These are phyloP conservation scores for Boechera stricta DNA, from an alignment of 345 rosid genomes.

Conservation along the genomic window DNA sequence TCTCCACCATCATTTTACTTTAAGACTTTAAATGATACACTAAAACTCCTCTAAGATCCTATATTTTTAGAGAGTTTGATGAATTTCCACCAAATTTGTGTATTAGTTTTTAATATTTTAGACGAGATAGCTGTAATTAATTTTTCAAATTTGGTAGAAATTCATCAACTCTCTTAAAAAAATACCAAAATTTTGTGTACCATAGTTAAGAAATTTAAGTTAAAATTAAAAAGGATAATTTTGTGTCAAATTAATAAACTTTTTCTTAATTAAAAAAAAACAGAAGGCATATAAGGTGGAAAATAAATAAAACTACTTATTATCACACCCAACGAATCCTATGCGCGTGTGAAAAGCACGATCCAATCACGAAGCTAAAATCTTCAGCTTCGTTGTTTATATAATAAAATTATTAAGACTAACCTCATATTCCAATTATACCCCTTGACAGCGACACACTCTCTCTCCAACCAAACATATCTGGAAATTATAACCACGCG, in stretches of 20 bases:
- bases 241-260: neutral
- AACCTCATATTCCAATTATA: slow-evolving; percentile 18
- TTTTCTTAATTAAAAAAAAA: neutral
- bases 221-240: neutral
- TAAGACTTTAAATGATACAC: neutral
- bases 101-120: too few species aligned
- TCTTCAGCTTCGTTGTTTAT: slow-evolving; percentile 36
- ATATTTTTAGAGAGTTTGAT: neutral
- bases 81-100: neutral
- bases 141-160: too few species aligned
- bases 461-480: slow-evolving; percentile 36
- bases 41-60: neutral
- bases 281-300: neutral
- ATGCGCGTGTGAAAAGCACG: slow-evolving; percentile 40
- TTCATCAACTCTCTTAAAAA: too few species aligned
- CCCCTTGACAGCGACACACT: slow-evolving; percentile 33
- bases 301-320: neutral
- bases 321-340: slow-evolving; percentile 37
- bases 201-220: neutral
- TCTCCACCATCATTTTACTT: neutral
- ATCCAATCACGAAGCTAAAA: slow-evolving; percentile 32
- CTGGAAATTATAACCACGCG: slow-evolving; percentile 32
- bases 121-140: too few species aligned
- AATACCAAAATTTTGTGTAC: neutral
- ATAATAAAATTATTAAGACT: slow-evolving; percentile 1